Evolutionary conservation across 2,329 filamentous ascomycete genomes (phyloP).

Genomic region (Helicocarpus griseus): DNA sequence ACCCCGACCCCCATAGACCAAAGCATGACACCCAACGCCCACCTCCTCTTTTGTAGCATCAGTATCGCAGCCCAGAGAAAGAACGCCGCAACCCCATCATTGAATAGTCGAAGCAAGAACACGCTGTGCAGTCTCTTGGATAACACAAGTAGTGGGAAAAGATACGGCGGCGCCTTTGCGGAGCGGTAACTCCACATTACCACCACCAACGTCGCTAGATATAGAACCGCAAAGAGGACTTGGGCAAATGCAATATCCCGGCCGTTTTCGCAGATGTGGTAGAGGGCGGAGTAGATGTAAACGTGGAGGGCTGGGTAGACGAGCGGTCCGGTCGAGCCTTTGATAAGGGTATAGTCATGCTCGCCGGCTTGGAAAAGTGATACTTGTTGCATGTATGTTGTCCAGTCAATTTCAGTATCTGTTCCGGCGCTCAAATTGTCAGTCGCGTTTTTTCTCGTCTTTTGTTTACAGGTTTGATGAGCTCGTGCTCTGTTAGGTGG

Average conservation of each 20-base stretch:
- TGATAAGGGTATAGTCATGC: constrained; percentile 75
- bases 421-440: constrained; percentile 16
- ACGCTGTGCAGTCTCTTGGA: constrained; percentile 92
- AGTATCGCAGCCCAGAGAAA: constrained; percentile 77
- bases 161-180: constrained; percentile 58
- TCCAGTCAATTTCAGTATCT: constrained; percentile 99
- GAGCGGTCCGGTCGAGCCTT: constrained; percentile 80
- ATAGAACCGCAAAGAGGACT: constrained; percentile 68
- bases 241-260: constrained; percentile 72
- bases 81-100: constrained; percentile 81
- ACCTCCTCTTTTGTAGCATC: constrained; percentile 62
- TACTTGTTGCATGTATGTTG: constrained; percentile 92
- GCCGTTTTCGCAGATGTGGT: constrained; percentile 67
- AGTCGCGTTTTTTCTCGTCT: not conserved
- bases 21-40: constrained; percentile 60
- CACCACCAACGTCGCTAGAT: constrained; percentile 62
- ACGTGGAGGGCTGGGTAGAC: constrained; percentile 94
- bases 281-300: constrained; percentile 75
- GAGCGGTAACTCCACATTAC: constrained; percentile 69
- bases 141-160: constrained; percentile 74
- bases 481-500: too few relatives aligned
- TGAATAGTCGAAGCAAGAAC: constrained; percentile 87
- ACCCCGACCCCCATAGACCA: constrained; percentile 78
- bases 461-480: not conserved
- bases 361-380: constrained; percentile 71